Evolutionary conservation across 208 protist species (phyloP).

Genomic region (Balamuthia mandrillaris): DNA sequence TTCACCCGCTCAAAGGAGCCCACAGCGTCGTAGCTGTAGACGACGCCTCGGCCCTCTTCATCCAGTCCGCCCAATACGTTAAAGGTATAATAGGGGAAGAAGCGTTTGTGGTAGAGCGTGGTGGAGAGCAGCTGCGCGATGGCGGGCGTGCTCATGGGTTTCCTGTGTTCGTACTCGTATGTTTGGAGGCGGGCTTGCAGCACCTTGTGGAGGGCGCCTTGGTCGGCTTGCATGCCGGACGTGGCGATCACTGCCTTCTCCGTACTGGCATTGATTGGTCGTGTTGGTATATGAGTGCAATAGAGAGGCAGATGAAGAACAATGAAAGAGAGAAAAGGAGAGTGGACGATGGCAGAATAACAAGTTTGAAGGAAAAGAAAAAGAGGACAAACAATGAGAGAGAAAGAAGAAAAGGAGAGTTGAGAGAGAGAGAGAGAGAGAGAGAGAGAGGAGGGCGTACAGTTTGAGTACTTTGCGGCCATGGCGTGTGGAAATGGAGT

Average conservation of each 20-base stretch:
- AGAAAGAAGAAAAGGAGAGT: not conserved
- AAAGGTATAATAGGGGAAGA: constrained; percentile 99
- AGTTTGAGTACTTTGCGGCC: constrained; percentile 89
- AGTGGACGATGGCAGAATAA: constrained; percentile 20
- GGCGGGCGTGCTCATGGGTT: constrained; percentile 82
- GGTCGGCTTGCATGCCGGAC: constrained; percentile 95
- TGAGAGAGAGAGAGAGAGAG: not conserved
- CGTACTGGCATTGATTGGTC: constrained; percentile 61
- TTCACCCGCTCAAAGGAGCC: constrained; percentile 90
- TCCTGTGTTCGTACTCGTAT: constrained; percentile 90
- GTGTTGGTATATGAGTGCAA: not conserved
- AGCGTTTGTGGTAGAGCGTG: constrained; percentile 94
- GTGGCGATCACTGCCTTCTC: constrained; percentile 86
- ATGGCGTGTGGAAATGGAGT: constrained; percentile 91
- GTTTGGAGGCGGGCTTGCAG: constrained; percentile 79
- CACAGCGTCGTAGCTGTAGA: constrained; percentile 97
- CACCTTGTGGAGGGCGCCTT: constrained; percentile 90
- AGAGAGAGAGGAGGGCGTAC: constrained; percentile 40
- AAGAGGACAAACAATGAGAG: no score
- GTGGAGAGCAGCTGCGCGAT: constrained; percentile 95
- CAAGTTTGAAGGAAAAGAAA: not conserved
- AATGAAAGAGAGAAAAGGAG: constrained; percentile 44
- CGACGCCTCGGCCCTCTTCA: constrained; percentile 87
- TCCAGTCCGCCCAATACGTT: constrained; percentile 96
- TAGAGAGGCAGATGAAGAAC: not conserved